Conservation (phyloP, 2,329 filamentous ascomycete genomes). For the Xylariaceae sp. region DNA sequence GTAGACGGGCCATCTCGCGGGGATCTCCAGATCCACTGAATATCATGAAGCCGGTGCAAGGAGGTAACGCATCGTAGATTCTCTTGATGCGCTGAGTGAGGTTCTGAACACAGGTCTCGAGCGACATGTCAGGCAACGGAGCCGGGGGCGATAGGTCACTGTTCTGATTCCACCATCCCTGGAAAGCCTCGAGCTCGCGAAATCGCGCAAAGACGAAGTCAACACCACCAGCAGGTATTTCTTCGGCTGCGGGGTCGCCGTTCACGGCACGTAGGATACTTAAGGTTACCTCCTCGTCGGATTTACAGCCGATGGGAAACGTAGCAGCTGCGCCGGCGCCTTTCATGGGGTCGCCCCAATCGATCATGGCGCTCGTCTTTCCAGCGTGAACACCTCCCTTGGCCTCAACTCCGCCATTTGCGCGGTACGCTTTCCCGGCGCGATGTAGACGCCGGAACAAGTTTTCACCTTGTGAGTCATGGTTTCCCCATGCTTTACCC, state of each 20-base stretch:
- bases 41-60: conserved; percentile 66
- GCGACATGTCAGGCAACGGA: conserved; percentile 34
- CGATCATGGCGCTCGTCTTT: conserved; percentile 75
- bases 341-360: conserved; percentile 80
- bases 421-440: conserved; percentile 63
- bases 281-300: conserved; percentile 60
- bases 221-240: conserved; percentile 62
- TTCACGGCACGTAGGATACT: conserved; percentile 60
- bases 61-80: conserved; percentile 62
- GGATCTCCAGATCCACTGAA: conserved; percentile 70
- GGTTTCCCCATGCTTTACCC: conserved; percentile 82
- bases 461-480: conserved; percentile 79
- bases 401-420: conserved; percentile 60
- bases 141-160: conserved; percentile 40
- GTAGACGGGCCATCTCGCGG: conserved; percentile 65
- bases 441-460: conserved; percentile 82
- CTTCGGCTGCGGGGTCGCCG: conserved; percentile 60
- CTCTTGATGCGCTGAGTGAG: conserved; percentile 54
- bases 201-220: conserved; percentile 70
- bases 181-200: conserved; percentile 65
- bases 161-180: conserved; percentile 70
- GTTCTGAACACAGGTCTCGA: conserved; percentile 50
- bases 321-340: conserved; percentile 60
- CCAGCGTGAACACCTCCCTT: conserved; percentile 57
- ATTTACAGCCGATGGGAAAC: conserved; percentile 58